A percentile compares a stretch with the other conserved stretches of the same genome.
Evolutionary conservation across 768 basidiomycete species (phyloP).

Genomic region (Boletus huronensis): DNA sequence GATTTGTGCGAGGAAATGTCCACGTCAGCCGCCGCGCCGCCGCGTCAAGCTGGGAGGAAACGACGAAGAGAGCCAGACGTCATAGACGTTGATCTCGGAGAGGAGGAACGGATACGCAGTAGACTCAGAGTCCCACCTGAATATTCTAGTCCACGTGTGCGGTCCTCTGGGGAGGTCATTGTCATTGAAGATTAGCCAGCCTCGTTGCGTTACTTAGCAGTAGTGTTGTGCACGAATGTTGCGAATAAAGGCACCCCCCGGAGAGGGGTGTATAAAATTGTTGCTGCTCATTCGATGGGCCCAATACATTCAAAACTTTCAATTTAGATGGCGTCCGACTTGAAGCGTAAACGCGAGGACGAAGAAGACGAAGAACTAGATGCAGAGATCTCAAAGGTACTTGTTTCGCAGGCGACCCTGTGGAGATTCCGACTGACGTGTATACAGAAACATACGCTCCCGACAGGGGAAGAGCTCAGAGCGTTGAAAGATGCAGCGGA

Average conservation of each 20-base stretch:
- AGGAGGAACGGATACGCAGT: constrained; percentile 23
- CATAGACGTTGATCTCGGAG: constrained; percentile 31
- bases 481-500: constrained; percentile 70
- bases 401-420: background rate
- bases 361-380: background rate
- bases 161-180: constrained; percentile 40
- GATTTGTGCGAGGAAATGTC: constrained; percentile 32
- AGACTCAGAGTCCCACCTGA: constrained; percentile 17
- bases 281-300: background rate
- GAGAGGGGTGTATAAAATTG: constrained; percentile 11
- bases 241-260: background rate
- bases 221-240: background rate
- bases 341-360: constrained; percentile 28
- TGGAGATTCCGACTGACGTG: background rate
- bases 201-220: background rate
- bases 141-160: constrained; percentile 10
- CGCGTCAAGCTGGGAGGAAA: constrained; percentile 30
- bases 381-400: constrained; percentile 16
- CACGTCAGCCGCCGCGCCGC: background rate
- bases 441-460: constrained; percentile 42
- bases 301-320: constrained; percentile 1
- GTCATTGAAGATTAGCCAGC: constrained; percentile 39
- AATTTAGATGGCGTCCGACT: constrained; percentile 19
- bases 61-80: constrained; percentile 31
- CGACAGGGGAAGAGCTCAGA: constrained; percentile 68